Percentiles rank a stretch among this genome's conserved stretches.
Evolutionary conservation across 352 stramenopile genomes (phyloP).

Genomic region (Peronosclerospora sorghi): DNA sequence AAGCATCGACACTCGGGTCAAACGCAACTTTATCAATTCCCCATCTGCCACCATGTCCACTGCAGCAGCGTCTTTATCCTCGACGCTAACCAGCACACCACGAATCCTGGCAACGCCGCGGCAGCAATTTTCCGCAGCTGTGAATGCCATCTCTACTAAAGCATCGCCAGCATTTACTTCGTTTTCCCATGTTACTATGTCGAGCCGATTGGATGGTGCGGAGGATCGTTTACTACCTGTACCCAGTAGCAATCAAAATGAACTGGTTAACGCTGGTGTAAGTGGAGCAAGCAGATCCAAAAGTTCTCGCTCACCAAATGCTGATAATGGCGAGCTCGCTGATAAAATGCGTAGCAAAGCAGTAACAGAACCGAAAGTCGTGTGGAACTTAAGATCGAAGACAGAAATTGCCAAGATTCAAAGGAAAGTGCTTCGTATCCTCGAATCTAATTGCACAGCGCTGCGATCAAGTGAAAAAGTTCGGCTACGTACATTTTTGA

Average conservation of each 20-base stretch:
- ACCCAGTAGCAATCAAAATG: conserved; percentile 7
- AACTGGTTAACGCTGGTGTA: conserved; percentile 1
- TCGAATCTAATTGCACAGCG: conserved; percentile 46
- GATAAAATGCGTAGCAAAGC: conserved; percentile 1
- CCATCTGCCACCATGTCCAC: conserved; percentile 61
- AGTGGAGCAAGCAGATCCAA: conserved; percentile 6
- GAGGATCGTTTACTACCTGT: conserved; percentile 5
- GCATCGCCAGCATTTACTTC: conserved; percentile 51
- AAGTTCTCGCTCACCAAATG: conserved; percentile 3
- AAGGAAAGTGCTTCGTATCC: conserved; percentile 29
- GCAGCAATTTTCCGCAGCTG: conserved; percentile 65
- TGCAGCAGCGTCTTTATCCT: conserved; percentile 55
- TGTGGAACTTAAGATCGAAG: conserved; percentile 56
- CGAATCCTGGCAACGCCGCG: conserved; percentile 55
- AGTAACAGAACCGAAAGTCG: conserved; percentile 3
- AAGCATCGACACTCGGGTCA: conserved; percentile 52
- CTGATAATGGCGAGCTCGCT: conserved; percentile 7
- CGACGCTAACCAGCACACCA: conserved; percentile 62
- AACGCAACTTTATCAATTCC: conserved; percentile 55
- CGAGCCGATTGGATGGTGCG: conserved; percentile 2
- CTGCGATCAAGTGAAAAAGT: conserved; percentile 44
- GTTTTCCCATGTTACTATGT: conserved; percentile 28
- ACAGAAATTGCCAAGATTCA: conserved; percentile 48
- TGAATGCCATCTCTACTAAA: conserved; percentile 70
- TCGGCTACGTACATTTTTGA: conserved; percentile 42